Evolutionary conservation across 2,329 filamentous ascomycete species (phyloP), one percentile per base, ranked within the genome.

Genomic region (Trichothecium roseum): DNA sequence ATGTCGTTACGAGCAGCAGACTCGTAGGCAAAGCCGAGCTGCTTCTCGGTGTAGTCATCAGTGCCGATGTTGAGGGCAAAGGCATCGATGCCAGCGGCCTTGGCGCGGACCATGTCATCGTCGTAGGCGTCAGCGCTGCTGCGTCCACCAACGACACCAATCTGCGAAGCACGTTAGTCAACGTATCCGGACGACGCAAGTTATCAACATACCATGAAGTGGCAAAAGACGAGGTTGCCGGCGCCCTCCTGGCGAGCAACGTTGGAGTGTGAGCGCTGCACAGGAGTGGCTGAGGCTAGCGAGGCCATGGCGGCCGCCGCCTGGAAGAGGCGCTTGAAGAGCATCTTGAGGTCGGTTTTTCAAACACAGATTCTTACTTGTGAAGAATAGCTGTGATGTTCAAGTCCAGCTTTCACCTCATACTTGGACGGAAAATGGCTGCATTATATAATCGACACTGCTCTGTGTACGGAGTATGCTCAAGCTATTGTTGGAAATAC

Each of bases 1-100:
- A 74, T 68, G 32, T 53, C 56, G 18, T 60, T 59, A 7, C 53
- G 54, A 8, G 59, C 56, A 3, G 68, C 66, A 1, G 66, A 67
- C n/a, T 63, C 51, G 40, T 70, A 72, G 1, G 69, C 68, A 22
- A 56, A 60, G 1, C 45, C 51, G 4, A 72, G 60, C 46, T 72
- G 66, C n/a, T 55, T 44, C 34, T 68, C 62, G 1, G 57, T 63
- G 37, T 57, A 62, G 6, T 41, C 37, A 37, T 72, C 66, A 6
- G 51, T 50, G 18, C 64, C 66, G 32, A 71, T 68, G 34, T 69
- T 70, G 28, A 70, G 53, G 2, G 66, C 66, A 45, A 69, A 69
- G 4, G 63, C 64, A 27, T 69, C 66, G 27, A 69, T 56, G 27
- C 15, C 59, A 15, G 57, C 56, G 10, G 50, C 49, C 43, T 63